Evolutionary conservation across 495 filamentous ascomycete species (phyloP), one percentile per base, ranked within the genome.

Genomic region (Aspergillus conjunctus): DNA sequence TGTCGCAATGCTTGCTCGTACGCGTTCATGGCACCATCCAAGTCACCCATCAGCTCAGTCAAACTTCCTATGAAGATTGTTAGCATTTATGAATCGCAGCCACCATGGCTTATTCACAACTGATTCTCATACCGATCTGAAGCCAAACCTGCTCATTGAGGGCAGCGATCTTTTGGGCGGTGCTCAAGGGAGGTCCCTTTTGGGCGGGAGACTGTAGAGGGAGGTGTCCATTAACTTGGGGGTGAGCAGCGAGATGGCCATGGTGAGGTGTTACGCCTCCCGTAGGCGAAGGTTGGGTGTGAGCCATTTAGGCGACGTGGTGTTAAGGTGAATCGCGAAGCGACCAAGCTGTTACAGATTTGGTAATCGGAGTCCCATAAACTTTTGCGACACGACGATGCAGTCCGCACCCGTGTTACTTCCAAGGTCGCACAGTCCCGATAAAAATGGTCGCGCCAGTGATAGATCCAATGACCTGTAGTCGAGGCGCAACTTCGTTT

Each of bases 111-210:
- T 33, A 17, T 32, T 37, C 12, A 39, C 30, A 37, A 18, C 14
- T 12, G n/a, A 44, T 20, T 22, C 11, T 22, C 85, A 60, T 85
- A 96, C 93, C 94, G 54, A 98, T 89, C 67, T 93, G 90, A 56
- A 96, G 83, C 94, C 94, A 98, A n/a, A 95, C 85, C 44, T 81
- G 80, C 72, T 98, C 94, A 69, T 93, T 98, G 33, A 91, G 74
- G 10, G 78, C 71, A 7, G 81, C 78, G 56, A 91, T 77, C 60
- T 84, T 83, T 62, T 88, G 85, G 26, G 85, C 79, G 7, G 83
- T 81, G 56, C 79, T 81, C 56, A 75, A 61, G 67, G 83, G 68
- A 20, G 74, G 74, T 12, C 59, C 70, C 64, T 84, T 84, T 46
- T 81, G 81, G 45, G 73, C 79, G 63, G 81, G 81, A 46, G 81